A percentile compares a stretch with the other conserved stretches of the same genome.
These are phyloP conservation scores for Zygoascus meyerae DNA, from an alignment of 1,139 yeast species.

Conservation along the genomic window DNA sequence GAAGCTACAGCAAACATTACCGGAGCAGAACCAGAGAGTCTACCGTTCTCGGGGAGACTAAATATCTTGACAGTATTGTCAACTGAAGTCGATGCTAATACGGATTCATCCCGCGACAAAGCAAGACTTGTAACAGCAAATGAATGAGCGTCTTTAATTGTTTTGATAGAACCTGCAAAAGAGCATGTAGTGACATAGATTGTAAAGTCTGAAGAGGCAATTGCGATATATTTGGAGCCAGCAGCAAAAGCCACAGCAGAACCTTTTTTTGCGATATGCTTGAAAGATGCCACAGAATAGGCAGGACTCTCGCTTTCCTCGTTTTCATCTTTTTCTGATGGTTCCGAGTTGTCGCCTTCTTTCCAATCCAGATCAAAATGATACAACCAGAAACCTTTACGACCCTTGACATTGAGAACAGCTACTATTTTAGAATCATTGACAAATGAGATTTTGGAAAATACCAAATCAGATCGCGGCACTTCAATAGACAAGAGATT, in stretches of 20 bases:
- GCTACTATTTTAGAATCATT: conserved; percentile 49
- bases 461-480: conserved; percentile 21
- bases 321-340: background rate
- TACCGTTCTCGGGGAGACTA: conserved; percentile 48
- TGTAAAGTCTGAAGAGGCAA: conserved; percentile 76
- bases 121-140: conserved; percentile 76
- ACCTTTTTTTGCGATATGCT: conserved; percentile 6
- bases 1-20: conserved; percentile 43
- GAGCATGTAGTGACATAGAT: conserved; percentile 46
- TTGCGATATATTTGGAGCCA: conserved; percentile 49
- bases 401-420: conserved; percentile 42
- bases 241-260: conserved; percentile 52
- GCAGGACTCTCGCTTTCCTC: background rate
- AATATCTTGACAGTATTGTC: conserved; percentile 67
- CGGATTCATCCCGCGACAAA: conserved; percentile 63
- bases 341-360: background rate
- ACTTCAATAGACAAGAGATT: conserved; percentile 20
- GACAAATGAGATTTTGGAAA: conserved; percentile 58
- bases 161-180: conserved; percentile 44
- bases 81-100: conserved; percentile 74
- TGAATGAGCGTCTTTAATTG: conserved; percentile 58
- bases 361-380: conserved; percentile 30
- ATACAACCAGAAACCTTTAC: conserved; percentile 38
- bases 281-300: background rate
- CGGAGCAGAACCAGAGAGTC: conserved; percentile 32